phyloP scores from a whole-genome alignment of 257 asterid species.

The Solanum infundibuliforme region DNA sequence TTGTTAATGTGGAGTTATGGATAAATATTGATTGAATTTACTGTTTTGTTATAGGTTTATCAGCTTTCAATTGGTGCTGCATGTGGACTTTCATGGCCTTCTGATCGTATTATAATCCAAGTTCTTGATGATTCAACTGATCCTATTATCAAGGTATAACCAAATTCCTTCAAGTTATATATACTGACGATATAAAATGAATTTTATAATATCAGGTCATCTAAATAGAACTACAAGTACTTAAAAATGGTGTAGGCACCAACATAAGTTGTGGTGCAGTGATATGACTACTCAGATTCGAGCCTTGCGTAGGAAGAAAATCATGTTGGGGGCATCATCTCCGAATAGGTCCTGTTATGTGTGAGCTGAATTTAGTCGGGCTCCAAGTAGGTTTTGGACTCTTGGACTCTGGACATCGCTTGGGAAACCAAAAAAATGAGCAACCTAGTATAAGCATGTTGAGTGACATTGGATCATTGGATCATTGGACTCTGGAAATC shows the following conservation, averaged over 20 bases:
- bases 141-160: slow-evolving; percentile 36
- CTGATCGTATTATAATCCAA: slow-evolving; percentile 54
- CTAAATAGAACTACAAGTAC: neutral
- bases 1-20: neutral
- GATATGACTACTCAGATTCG: accelerated
- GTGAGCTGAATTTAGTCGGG: neutral
- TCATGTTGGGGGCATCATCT: too few species aligned
- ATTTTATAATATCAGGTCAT: neutral
- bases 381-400: neutral
- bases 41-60: slow-evolving; percentile 30
- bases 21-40: neutral
- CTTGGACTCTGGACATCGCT: neutral
- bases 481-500: neutral
- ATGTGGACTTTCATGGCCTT: slow-evolving; percentile 74
- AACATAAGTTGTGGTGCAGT: neutral
- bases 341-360: too few species aligned
- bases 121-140: slow-evolving; percentile 84
- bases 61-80: slow-evolving; percentile 77
- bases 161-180: neutral
- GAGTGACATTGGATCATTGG: neutral
- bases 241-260: neutral
- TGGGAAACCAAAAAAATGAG: neutral
- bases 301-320: neutral
- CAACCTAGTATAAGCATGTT: neutral
- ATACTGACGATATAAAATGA: accelerated